Percentiles rank a stretch among this genome's conserved stretches.
These are phyloP conservation scores for Penicillium waksmanii DNA, from an alignment of 495 filamentous ascomycete genomes.

Conservation along the genomic window DNA sequence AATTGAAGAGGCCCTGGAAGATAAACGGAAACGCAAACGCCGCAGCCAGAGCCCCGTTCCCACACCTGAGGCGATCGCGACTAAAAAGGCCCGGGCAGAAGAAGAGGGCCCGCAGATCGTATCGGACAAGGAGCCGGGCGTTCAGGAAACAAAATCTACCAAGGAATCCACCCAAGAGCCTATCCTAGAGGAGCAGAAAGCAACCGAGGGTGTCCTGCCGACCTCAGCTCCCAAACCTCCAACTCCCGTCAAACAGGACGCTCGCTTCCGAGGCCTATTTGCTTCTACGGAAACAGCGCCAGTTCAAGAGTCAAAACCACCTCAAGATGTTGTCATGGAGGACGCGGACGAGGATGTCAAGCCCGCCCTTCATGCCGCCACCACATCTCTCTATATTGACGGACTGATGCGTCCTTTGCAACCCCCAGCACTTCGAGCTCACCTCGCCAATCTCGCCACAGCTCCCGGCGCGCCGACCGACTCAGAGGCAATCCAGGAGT, in stretches of 20 bases:
- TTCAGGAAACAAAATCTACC: constrained; percentile 16
- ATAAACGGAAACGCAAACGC: constrained; percentile 73
- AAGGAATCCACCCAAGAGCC: not conserved
- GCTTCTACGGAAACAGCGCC: constrained; percentile 30
- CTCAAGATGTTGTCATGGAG: constrained; percentile 37
- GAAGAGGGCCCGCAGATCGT: constrained; percentile 32
- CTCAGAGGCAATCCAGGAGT: constrained; percentile 59
- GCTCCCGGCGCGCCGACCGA: constrained; percentile 54
- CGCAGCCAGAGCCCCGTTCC: constrained; percentile 70
- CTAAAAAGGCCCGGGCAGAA: constrained; percentile 48
- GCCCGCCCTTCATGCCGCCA: constrained; percentile 81
- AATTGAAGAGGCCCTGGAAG: constrained; percentile 50
- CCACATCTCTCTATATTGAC: constrained; percentile 84
- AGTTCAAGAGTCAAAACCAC: constrained; percentile 24
- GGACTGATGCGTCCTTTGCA: constrained; percentile 89
- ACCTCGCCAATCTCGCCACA: constrained; percentile 70
- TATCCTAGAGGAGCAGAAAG: constrained; percentile 13
- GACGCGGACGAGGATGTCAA: constrained; percentile 52
- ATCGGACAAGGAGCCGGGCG: constrained; percentile 29
- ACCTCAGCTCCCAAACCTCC: not conserved
- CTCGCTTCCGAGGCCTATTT: constrained; percentile 62
- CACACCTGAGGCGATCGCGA: constrained; percentile 47
- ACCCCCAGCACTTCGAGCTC: constrained; percentile 60
- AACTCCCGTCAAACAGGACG: constrained; percentile 36
- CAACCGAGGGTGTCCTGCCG: constrained; percentile 16